Evolutionary conservation across 2,329 filamentous ascomycete genomes (phyloP), one percentile per base, ranked within the genome.

Genomic region (Penicillium sp.): DNA sequence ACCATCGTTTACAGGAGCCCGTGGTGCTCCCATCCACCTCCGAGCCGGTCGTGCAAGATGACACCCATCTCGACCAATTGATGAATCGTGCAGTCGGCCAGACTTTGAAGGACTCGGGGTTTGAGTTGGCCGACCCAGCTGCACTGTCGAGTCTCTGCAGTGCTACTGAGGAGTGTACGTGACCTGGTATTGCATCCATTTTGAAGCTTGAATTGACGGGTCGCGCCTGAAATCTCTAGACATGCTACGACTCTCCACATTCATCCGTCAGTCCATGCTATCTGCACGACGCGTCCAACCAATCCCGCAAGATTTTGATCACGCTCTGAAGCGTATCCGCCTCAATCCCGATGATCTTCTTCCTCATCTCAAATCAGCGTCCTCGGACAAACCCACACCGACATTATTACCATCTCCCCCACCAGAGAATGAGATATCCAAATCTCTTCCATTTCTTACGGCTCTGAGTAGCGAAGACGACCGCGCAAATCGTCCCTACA

Each of bases 151-250:
- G 78, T 63, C 81, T 87, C 59, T 75, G 81, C 52, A 76, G 75
- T 55, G 74, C 81, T 41, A 77, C 81, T 23, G 83, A 87, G 72
- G 82, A 85, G 69, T 87, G 83, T 85, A 82, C 65, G 82, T 68
- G 61, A 34, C 19, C 41, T 13, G 33, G 13, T 15, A 15, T 31
- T 13, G 25, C 21, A 43, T 52, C 9, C 36, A 29, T 39, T 39
- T 36, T 25, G 45, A 48, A 58, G 59, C 53, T 53, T 59, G 57
- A 53, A 62, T 64, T 58, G 47, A 63, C 44, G 41, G 19, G 43
- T 54, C 64, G 47, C 68, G 60, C 68, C 65, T 27, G 33, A 33
- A 63, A 56, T 58, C 65, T 68, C 58, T 66, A 84, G 82, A 82
- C 68, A 80, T 87, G 70, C 76, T 80, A 44, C 76, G 77, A 53